Evolutionary conservation across 1,139 yeast genomes (phyloP).

Genomic region (Pichia inconspicua): DNA sequence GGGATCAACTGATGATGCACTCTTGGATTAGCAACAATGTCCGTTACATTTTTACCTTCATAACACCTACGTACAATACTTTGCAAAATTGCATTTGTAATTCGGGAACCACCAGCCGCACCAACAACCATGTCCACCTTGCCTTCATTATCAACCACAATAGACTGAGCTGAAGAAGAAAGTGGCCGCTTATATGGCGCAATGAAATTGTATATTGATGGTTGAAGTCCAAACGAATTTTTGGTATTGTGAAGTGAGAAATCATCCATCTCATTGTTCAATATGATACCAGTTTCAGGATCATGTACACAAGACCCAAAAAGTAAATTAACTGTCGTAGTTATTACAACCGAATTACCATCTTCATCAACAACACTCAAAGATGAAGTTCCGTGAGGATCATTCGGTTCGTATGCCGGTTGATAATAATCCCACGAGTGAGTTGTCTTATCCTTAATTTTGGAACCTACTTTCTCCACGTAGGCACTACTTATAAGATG

Average conservation of each 20-base stretch:
- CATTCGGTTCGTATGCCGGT: slow-evolving; percentile 67
- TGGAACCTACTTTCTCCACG: slow-evolving; percentile 41
- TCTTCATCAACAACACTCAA: slow-evolving; percentile 62
- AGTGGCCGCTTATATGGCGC: slow-evolving; percentile 74
- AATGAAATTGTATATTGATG: slow-evolving; percentile 73
- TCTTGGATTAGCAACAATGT: slow-evolving; percentile 70
- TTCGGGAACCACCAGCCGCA: slow-evolving; percentile 92
- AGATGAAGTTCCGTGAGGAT: slow-evolving; percentile 86
- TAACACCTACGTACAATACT: slow-evolving; percentile 63
- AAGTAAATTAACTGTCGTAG: slow-evolving; percentile 80
- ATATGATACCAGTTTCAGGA: slow-evolving; percentile 67
- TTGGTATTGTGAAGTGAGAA: slow-evolving; percentile 64
- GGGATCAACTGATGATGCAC: slow-evolving; percentile 88
- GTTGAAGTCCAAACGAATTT: slow-evolving; percentile 74
- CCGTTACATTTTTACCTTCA: slow-evolving; percentile 50
- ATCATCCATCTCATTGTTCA: slow-evolving; percentile 94
- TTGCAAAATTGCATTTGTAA: slow-evolving; percentile 77
- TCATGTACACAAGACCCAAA: slow-evolving; percentile 85
- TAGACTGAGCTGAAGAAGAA: slow-evolving; percentile 75
- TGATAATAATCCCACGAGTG: slow-evolving; percentile 61
- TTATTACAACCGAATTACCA: slow-evolving; percentile 72
- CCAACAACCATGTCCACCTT: slow-evolving; percentile 66
- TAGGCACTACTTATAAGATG: slow-evolving; percentile 39
- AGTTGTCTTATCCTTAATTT: slow-evolving; percentile 51
- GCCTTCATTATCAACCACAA: slow-evolving; percentile 45